phyloP scores from a whole-genome alignment of 164 flowering plant genomes.

The Santalum album region DNA sequence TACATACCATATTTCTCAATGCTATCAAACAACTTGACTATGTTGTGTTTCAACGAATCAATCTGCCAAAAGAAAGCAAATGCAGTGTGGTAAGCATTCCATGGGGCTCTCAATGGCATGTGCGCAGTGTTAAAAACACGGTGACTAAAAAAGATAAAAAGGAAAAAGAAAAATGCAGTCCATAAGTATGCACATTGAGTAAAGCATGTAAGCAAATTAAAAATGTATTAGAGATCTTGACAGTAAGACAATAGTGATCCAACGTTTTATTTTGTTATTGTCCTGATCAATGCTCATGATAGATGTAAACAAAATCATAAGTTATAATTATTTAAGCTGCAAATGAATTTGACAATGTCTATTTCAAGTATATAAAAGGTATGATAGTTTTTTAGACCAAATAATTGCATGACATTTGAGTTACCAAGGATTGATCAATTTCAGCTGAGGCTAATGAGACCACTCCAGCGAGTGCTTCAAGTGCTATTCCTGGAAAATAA shows the following conservation, averaged over 20 bases:
- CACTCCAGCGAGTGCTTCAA: slow-evolving; percentile 84
- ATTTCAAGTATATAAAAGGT: too few relatives aligned
- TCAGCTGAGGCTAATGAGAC: slow-evolving; percentile 68
- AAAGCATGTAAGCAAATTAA: too few relatives aligned
- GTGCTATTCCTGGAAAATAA: slow-evolving; percentile 68
- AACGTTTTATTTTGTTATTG: too few relatives aligned
- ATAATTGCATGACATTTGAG: slow-evolving; percentile 1
- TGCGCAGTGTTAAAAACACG: too few relatives aligned
- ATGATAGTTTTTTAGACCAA: not conserved
- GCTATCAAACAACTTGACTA: slow-evolving; percentile 80
- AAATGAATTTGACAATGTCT: too few relatives aligned
- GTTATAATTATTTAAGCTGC: too few relatives aligned
- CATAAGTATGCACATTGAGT: not conserved
- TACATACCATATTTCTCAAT: slow-evolving; percentile 83
- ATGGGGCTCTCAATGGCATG: too few relatives aligned
- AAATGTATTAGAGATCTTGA: too few relatives aligned
- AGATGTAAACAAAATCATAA: too few relatives aligned
- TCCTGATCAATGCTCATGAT: too few relatives aligned
- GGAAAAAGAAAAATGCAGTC: not conserved
- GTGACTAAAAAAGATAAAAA: not conserved
- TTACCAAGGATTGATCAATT: slow-evolving; percentile 73
- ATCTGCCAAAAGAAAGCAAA: slow-evolving; percentile 39
- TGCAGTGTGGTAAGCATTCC: too few relatives aligned
- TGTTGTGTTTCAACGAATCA: slow-evolving; percentile 56
- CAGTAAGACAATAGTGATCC: too few relatives aligned